A percentile compares a stretch with the other conserved stretches of the same genome.
These are phyloP conservation scores for Coemansia biformis DNA, from an alignment of 192 early-diverging fungal genomes.

Conservation along the genomic window DNA sequence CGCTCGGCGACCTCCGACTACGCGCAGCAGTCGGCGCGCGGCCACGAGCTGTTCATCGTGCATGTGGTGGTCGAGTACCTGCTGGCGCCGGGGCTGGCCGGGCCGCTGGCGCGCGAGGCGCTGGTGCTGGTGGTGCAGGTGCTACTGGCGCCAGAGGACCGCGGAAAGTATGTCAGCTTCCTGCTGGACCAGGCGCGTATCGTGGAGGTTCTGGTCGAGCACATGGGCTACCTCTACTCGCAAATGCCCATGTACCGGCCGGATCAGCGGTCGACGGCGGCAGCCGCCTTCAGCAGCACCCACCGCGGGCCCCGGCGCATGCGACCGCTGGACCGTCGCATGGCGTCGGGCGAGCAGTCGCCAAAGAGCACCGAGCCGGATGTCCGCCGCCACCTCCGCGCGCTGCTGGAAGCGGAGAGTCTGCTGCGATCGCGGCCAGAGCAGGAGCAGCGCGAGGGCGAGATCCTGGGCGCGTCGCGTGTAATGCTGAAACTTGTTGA, in stretches of 20 bases:
- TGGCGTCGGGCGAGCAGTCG: not conserved
- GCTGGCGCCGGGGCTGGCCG: slow-evolving; percentile 34
- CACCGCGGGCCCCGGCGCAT: slow-evolving; percentile 17
- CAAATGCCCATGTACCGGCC: slow-evolving; percentile 38
- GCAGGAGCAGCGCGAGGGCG: slow-evolving; percentile 27
- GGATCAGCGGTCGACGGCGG: slow-evolving; percentile 22
- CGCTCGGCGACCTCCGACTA: slow-evolving; percentile 12
- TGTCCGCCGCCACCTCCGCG: slow-evolving; percentile 4
- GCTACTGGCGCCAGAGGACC: slow-evolving; percentile 30
- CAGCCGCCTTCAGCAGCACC: slow-evolving; percentile 13
- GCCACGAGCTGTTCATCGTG: slow-evolving; percentile 41
- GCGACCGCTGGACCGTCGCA: slow-evolving; percentile 18
- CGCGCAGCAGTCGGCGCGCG: slow-evolving; percentile 19
- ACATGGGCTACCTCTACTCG: slow-evolving; percentile 38
- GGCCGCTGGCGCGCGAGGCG: slow-evolving; percentile 42
- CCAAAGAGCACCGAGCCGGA: not conserved
- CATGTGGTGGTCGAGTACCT: slow-evolving; percentile 40
- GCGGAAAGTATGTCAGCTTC: slow-evolving; percentile 17
- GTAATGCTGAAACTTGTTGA: slow-evolving; percentile 31
- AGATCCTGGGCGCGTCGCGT: slow-evolving; percentile 13
- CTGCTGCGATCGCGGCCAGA: slow-evolving; percentile 17
- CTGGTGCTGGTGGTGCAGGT: slow-evolving; percentile 40
- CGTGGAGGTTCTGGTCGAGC: slow-evolving; percentile 36
- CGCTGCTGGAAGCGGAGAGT: slow-evolving; percentile 9
- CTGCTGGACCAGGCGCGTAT: slow-evolving; percentile 38